Evolutionary conservation across 2,329 filamentous ascomycete genomes (phyloP).

Genomic region (Fusarium dlaminii): DNA sequence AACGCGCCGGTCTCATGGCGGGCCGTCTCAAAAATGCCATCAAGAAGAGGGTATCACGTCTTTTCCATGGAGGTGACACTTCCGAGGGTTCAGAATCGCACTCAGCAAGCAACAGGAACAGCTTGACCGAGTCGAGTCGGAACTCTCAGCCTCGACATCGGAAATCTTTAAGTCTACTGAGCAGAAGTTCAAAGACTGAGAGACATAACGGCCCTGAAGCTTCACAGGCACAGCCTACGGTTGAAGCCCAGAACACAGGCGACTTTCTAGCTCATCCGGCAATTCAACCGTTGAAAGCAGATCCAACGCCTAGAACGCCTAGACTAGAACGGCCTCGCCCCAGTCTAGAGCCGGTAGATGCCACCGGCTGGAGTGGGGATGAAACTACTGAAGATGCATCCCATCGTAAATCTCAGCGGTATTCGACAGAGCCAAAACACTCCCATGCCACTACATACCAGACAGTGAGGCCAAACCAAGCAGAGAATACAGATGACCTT

Average conservation of each 20-base stretch:
- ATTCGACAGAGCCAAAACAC: background rate
- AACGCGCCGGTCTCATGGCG: slow-evolving; percentile 18
- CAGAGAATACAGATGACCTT: slow-evolving; percentile 15
- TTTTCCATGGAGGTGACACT: slow-evolving; percentile 8
- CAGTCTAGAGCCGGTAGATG: background rate
- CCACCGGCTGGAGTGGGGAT: background rate
- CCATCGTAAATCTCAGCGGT: background rate
- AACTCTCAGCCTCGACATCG: slow-evolving; percentile 9
- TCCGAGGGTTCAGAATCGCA: background rate
- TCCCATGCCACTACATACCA: background rate
- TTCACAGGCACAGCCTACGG: background rate
- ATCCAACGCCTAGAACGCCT: slow-evolving; percentile 21
- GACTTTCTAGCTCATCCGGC: slow-evolving; percentile 28
- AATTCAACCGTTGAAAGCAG: slow-evolving; percentile 16
- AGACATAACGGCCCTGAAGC: background rate
- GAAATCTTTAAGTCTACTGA: slow-evolving; percentile 18
- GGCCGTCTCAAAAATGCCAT: slow-evolving; percentile 27
- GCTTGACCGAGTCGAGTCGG: background rate
- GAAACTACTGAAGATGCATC: background rate
- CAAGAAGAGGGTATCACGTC: slow-evolving; percentile 32
- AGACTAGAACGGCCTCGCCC: slow-evolving; percentile 24
- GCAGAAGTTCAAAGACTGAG: slow-evolving; percentile 11
- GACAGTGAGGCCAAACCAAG: background rate
- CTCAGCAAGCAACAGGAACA: background rate
- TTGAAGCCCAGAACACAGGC: background rate